Base-by-base conservation (phyloP, 768 basidiomycete species). In the Bullera alba region DNA sequence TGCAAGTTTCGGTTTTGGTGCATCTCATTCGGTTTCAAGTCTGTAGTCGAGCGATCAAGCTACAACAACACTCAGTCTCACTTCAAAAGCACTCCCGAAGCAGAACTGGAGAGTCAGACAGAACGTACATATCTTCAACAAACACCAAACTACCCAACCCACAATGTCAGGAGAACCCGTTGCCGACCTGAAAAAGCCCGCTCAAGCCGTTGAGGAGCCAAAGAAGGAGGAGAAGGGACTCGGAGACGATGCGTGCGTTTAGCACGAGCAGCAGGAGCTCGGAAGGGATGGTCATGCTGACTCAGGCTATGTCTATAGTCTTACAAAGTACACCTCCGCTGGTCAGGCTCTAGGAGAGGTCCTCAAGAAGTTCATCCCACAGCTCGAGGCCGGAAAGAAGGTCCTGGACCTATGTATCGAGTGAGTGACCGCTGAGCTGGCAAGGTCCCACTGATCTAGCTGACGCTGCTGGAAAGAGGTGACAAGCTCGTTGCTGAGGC, bases 401-500 rank as follows among this genome's bases (percentile, higher is more conserved):
- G 64, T 76, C 34, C 78, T 92, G 75, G 89, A 95, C 76, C 80
- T 97, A 45, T 95, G 90, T 71, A 73, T 84, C 46, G 86, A 90
- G 76, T 72, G 48, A 56, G 72, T 70, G 8, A 21, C 12, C 8
- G 19, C 22, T 10, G 37, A 19, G n/a, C n/a, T n/a, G n/a, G n/a
- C n/a, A n/a, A n/a, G n/a, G n/a, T n/a, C n/a, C n/a, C n/a, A n/a
- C n/a, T n/a, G n/a, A n/a, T n/a, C n/a, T n/a, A 14, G 23, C 42
- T 53, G 26, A 53, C n/a, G n/a, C n/a, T n/a, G n/a, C n/a, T 23
- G 12, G 12, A 39, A 25, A 72, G 68, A 50, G 93, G 91, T 53
- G 93, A 97, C 79, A 87, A 84, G 74, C 81, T 92, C 72, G 77
- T 97, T 73, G 87, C 91, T 74, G 80, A 86, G 56, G 87, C 83